phyloP scores from a whole-genome alignment of 2,329 filamentous ascomycete genomes.

The Arthroderma uncinatum region DNA sequence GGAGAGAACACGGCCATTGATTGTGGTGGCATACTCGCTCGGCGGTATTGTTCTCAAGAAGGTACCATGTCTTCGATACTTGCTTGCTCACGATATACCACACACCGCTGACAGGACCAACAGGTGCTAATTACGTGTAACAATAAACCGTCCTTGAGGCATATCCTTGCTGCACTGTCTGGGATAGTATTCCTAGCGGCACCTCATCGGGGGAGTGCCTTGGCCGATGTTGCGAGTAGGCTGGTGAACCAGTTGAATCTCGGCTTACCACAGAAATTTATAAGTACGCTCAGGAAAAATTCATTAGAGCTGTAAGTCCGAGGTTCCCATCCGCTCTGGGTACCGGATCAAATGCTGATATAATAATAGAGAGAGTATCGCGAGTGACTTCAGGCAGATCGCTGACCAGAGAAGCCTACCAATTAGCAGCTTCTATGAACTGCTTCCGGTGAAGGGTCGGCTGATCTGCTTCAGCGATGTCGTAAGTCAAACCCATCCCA shows the following conservation, averaged over 20 bases:
- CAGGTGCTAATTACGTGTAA: constrained; percentile 2
- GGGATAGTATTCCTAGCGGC: constrained; percentile 7
- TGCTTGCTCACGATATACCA: not conserved
- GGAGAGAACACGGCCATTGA: constrained; percentile 3
- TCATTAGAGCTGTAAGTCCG: not conserved
- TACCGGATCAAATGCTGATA: not conserved
- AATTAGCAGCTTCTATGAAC: not conserved
- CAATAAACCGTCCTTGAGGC: constrained; percentile 1
- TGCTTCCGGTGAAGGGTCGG: not conserved
- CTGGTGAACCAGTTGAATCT: not conserved
- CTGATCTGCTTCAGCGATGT: not conserved
- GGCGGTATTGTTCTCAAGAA: constrained; percentile 7
- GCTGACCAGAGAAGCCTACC: not conserved
- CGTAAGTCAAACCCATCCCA: not conserved
- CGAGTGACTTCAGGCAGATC: not conserved
- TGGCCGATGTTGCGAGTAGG: not conserved
- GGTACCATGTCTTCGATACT: not conserved
- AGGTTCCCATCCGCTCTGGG: too few species aligned
- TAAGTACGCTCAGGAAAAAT: not conserved
- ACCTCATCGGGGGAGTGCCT: constrained; percentile 1
- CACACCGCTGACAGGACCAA: not conserved
- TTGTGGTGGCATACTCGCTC: constrained; percentile 3
- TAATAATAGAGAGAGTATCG: not conserved
- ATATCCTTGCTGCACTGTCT: not conserved
- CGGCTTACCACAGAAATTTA: not conserved